phyloP scores from a whole-genome alignment of 345 rosid genomes.

The Eucalyptus pauciflora region DNA sequence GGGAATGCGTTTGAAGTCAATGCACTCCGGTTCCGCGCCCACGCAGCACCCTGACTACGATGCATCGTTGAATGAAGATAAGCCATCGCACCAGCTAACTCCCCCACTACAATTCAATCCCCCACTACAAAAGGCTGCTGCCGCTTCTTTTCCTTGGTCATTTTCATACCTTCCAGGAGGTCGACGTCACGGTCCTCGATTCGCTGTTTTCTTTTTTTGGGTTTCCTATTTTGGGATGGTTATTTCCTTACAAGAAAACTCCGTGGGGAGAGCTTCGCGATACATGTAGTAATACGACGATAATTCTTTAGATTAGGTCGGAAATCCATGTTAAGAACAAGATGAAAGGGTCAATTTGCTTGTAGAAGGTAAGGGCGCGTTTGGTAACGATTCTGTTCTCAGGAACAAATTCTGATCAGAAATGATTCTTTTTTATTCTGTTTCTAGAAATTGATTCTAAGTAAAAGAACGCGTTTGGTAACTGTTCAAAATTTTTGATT shows the following conservation, averaged over 20 bases:
- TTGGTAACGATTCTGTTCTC: too few species aligned
- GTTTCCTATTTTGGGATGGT: background rate
- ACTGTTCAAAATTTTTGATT: too few species aligned
- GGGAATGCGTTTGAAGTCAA: background rate
- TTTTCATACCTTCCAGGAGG: background rate
- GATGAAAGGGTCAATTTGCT: background rate
- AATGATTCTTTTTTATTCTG: too few species aligned
- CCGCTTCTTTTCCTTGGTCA: background rate
- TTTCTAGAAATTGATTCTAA: too few species aligned
- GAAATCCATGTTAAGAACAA: background rate
- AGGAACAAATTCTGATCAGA: too few species aligned
- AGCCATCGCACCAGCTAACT: background rate
- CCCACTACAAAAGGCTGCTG: background rate
- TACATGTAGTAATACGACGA: background rate
- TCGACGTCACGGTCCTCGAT: background rate
- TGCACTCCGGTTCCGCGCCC: background rate
- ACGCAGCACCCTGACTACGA: background rate
- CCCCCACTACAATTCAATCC: background rate
- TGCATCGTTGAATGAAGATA: background rate
- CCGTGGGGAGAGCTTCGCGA: background rate
- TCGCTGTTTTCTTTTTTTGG: background rate
- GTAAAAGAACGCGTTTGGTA: too few species aligned
- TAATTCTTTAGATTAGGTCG: background rate
- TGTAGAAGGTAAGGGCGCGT: background rate
- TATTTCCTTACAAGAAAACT: background rate